A percentile compares a stretch with the other conserved stretches of the same genome.
Conservation (phyloP, 768 basidiomycete species). For the Lentinula detonsa region DNA sequence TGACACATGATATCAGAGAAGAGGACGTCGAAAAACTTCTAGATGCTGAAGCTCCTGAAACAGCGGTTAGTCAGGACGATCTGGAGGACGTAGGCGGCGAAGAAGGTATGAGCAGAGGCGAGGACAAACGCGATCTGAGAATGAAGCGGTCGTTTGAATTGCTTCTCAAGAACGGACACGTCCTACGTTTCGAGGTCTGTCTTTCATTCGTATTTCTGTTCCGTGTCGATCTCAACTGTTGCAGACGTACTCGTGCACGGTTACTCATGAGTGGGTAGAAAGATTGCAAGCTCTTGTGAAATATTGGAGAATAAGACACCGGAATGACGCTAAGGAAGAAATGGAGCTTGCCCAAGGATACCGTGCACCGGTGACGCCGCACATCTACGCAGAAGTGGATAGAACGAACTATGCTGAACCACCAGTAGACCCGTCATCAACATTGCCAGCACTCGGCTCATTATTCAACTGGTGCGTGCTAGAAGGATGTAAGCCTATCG, state of each 20-base stretch:
- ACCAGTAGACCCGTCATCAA: constrained; percentile 45
- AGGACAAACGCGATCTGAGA: constrained; percentile 39
- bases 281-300: constrained; percentile 59
- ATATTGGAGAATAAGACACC: constrained; percentile 80
- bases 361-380: constrained; percentile 57
- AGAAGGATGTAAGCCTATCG: constrained; percentile 70
- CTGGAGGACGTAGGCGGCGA: constrained; percentile 64
- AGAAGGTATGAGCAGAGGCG: constrained; percentile 34
- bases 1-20: constrained; percentile 22
- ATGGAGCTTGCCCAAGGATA: constrained; percentile 70
- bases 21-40: constrained; percentile 26
- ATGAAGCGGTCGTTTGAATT: constrained; percentile 77
- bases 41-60: constrained; percentile 24
- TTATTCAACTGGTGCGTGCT: constrained; percentile 88
- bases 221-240: neutral
- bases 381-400: constrained; percentile 33
- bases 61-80: constrained; percentile 35
- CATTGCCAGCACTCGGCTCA: constrained; percentile 50
- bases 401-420: constrained; percentile 42
- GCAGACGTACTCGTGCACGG: constrained; percentile 57
- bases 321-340: constrained; percentile 69
- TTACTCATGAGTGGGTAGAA: constrained; percentile 83
- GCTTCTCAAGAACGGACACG: constrained; percentile 57
- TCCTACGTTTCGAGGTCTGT: constrained; percentile 75
- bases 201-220: neutral